A percentile compares a stretch with the other conserved stretches of the same genome.
Evolutionary conservation across 2,329 filamentous ascomycete genomes (phyloP).

Genomic region (Epichloe hybrida): DNA sequence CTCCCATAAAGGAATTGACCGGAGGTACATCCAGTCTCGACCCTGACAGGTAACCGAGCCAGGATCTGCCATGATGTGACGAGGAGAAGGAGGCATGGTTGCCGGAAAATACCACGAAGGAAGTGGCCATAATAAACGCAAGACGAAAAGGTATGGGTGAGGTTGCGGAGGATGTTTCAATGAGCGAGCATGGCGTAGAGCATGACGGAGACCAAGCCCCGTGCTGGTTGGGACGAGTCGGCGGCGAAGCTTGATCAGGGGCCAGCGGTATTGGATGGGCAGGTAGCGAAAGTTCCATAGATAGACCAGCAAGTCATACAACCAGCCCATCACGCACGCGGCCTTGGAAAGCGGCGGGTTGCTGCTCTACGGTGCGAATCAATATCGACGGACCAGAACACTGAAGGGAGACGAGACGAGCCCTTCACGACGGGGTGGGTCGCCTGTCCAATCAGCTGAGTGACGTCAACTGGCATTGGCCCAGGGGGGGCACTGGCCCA

Average conservation of each 20-base stretch:
- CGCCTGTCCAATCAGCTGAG: background rate
- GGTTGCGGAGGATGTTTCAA: slow-evolving; percentile 1
- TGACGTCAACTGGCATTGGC: background rate
- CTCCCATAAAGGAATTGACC: slow-evolving; percentile 8
- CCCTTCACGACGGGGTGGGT: background rate
- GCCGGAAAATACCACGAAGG: slow-evolving; percentile 7
- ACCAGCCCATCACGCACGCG: background rate
- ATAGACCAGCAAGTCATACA: slow-evolving; percentile 3
- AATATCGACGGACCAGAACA: background rate
- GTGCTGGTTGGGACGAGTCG: slow-evolving; percentile 6
- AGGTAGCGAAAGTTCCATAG: slow-evolving; percentile 11
- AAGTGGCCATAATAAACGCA: slow-evolving; percentile 7
- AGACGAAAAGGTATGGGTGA: slow-evolving; percentile 6
- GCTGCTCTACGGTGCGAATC: background rate
- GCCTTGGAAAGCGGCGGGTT: background rate
- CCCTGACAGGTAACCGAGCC: slow-evolving; percentile 4
- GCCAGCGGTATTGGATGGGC: slow-evolving; percentile 8
- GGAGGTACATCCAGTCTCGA: slow-evolving; percentile 6
- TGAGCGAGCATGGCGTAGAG: slow-evolving; percentile 4
- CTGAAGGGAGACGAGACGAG: background rate
- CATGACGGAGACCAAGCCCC: slow-evolving; percentile 6
- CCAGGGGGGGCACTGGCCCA: no score
- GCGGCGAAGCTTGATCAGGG: slow-evolving; percentile 8
- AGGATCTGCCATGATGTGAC: slow-evolving; percentile 6
- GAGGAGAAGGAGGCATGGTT: slow-evolving; percentile 7